phyloP scores from a whole-genome alignment of 2,329 filamentous ascomycete genomes.

The Calonectria naviculata region DNA sequence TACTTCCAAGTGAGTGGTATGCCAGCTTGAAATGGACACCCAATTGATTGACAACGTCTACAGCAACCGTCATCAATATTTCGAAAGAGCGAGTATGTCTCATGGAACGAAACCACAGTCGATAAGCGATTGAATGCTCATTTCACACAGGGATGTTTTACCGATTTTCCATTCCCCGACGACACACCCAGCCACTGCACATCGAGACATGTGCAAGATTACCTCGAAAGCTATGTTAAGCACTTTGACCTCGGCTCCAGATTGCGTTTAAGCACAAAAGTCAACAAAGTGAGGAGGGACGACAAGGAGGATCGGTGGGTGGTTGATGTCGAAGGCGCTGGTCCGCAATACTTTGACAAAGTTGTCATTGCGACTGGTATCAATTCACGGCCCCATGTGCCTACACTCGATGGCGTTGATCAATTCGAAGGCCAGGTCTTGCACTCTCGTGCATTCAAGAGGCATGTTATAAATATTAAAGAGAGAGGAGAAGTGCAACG shows the following conservation, averaged over 20 bases:
- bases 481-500: fast-evolving
- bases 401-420: conserved; percentile 47
- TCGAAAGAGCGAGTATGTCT: conserved; percentile 43
- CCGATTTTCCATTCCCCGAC: conserved; percentile 48
- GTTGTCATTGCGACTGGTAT: conserved; percentile 48
- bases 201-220: conserved; percentile 41
- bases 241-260: conserved; percentile 43
- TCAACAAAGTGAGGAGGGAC: conserved; percentile 35
- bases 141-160: conserved; percentile 44
- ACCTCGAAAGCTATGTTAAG: conserved; percentile 46
- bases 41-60: background rate
- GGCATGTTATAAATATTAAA: conserved; percentile 26
- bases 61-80: conserved; percentile 46
- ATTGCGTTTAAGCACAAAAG: conserved; percentile 39
- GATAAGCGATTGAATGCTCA: background rate
- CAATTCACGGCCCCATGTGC: conserved; percentile 48
- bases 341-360: conserved; percentile 47
- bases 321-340: conserved; percentile 39
- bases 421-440: conserved; percentile 51
- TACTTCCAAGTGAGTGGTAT: conserved; percentile 44
- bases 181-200: conserved; percentile 38
- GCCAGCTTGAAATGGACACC: background rate
- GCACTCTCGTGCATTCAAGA: conserved; percentile 51
- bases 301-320: conserved; percentile 38
- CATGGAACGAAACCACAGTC: no score